Base-by-base conservation (phyloP, 2,329 filamentous ascomycete species). In the Phoma sp. region DNA sequence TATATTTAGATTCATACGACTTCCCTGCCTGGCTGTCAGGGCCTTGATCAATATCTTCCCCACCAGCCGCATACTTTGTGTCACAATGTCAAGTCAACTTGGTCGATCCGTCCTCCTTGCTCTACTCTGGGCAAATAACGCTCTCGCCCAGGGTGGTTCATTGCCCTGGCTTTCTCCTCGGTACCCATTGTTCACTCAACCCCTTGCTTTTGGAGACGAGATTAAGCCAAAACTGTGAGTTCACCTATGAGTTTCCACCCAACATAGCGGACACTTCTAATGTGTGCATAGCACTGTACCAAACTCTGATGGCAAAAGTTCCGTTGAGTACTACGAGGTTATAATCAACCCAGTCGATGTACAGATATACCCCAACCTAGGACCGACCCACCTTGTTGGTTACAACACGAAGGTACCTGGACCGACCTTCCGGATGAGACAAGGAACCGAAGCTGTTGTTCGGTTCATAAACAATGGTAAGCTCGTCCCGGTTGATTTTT, bases 281-380 rank as follows among this genome's bases (percentile, higher is more conserved):
- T 5, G 26, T 26, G 10, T 42, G 4, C 11, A 4, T n/a, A 47
- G 43, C 14, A 38, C 33, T 14, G 33, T 47, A 17, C 6, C 17
- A 1, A 38, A 38, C 14, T 45, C 42, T 7, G 30, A 45, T 36
- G 42, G 42, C 20, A n/a, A n/a, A n/a, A 26, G 30, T 17, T 12
- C 15, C 9, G 17, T 47, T 5, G 33, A 47, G 15, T 47, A 47
- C 23, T 47, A 39, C 14, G 43, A 47, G 12, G 12, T 47, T 30
- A 25, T 23, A 9, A 47, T 47, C 18, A 47, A 32, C 18, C 43
- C 43, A 11, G 33, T 47, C 17, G 34, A 47, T 18, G 33, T 47
- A 2, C 33, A 47, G 18, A 47, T 47, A n/a, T n/a, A n/a, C n/a
- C n/a, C n/a, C n/a, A n/a, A n/a, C n/a, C n/a, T n/a, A n/a, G n/a